phyloP scores from a whole-genome alignment of 352 stramenopile species.

The Phytophthora sojae region DNA sequence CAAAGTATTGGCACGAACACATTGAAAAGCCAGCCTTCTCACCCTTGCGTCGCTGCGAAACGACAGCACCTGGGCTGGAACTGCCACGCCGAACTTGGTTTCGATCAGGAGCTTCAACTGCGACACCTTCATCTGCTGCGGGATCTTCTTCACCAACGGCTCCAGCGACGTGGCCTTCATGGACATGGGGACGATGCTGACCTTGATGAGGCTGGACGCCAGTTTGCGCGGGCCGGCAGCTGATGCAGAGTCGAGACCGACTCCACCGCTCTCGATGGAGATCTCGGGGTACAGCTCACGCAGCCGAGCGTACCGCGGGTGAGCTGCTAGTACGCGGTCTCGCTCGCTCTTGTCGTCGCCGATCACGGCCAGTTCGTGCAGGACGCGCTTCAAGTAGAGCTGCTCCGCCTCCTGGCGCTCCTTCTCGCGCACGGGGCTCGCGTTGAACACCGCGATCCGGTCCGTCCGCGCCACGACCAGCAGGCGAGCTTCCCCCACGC shows the following conservation, averaged over 20 bases:
- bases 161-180: conserved; percentile 77
- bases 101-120: conserved; percentile 77
- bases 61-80: conserved; percentile 60
- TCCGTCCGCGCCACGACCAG: conserved; percentile 72
- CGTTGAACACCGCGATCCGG: conserved; percentile 67
- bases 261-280: conserved; percentile 26
- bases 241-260: conserved; percentile 6
- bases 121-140: conserved; percentile 79
- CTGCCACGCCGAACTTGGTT: conserved; percentile 76
- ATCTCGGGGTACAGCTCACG: conserved; percentile 66
- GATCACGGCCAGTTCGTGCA: conserved; percentile 69
- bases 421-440: conserved; percentile 60
- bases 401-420: conserved; percentile 82
- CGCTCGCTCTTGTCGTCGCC: conserved; percentile 36
- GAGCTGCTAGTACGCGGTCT: conserved; percentile 43
- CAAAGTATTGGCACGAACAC: neutral
- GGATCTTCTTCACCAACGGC: conserved; percentile 70
- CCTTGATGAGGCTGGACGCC: conserved; percentile 62
- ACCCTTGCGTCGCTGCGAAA: conserved; percentile 69
- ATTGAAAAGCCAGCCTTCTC: neutral
- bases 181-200: conserved; percentile 77
- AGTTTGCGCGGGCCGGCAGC: conserved; percentile 49
- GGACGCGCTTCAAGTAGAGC: conserved; percentile 84
- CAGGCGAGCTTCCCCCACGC: conserved; percentile 69
- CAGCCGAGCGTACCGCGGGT: conserved; percentile 59